Evolutionary conservation across 2,329 filamentous ascomycete genomes (phyloP), one percentile per base, ranked within the genome.

Genomic region (Reticulascus tulasneorum): DNA sequence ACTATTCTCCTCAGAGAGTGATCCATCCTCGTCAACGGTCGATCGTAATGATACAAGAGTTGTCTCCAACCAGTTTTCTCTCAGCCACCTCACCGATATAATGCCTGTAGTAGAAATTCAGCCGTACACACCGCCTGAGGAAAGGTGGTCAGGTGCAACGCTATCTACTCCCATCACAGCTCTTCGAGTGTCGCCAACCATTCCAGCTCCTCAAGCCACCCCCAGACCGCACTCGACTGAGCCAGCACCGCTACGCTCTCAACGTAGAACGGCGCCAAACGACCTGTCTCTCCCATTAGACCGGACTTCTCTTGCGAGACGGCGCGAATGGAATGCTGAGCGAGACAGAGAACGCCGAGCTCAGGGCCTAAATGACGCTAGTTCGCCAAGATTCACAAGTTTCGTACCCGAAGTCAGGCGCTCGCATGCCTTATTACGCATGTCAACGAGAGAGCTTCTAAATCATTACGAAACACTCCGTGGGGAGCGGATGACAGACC

Each of bases 41-140:
- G 9, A n/a, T n/a, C n/a, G n/a, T n/a, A n/a, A n/a, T n/a, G n/a
- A n/a, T n/a, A n/a, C n/a, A n/a, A n/a, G n/a, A n/a, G n/a, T n/a
- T n/a, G n/a, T n/a, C n/a, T n/a, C n/a, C n/a, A n/a, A n/a, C n/a
- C n/a, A n/a, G n/a, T n/a, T n/a, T n/a, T n/a, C n/a, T n/a, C n/a
- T n/a, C n/a, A n/a, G n/a, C n/a, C n/a, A n/a, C n/a, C 47, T 66
- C 16, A 58, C 54, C 18, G 50, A 56, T 22, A 57, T 71, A 26
- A 62, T 68, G 54, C 62, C 64, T 4, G 59, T 66, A 2, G 53
- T 54, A 11, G 52, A 63, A 17, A 45, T 66, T n/a, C 42, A 59
- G 16, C 63, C 42, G 5, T 32, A 26, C 11, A 7, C 25, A 9
- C 25, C 32, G 2, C 7, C 23, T 11, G 41, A 38, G 10, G 41